phyloP scores from a whole-genome alignment of 2,329 filamentous ascomycete genomes.

The Fusarium chaquense region DNA sequence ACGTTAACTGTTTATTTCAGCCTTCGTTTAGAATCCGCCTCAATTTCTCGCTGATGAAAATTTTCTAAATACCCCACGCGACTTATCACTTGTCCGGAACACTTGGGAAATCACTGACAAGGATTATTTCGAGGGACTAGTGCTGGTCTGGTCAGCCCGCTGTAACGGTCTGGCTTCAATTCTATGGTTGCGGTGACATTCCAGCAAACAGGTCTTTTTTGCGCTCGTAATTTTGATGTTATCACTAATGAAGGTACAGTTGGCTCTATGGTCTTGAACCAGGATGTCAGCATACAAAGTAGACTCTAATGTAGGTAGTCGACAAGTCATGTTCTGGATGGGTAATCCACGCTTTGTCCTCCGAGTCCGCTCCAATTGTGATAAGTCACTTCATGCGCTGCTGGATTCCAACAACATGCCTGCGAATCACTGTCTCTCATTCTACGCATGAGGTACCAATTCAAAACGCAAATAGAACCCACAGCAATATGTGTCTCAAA shows the following conservation, averaged over 20 bases:
- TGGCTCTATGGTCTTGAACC: not conserved
- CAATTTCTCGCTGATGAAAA: not conserved
- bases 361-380: not conserved
- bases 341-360: not conserved
- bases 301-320: not conserved
- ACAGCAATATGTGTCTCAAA: not conserved
- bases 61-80: not conserved
- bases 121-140: not conserved
- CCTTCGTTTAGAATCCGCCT: too few relatives aligned
- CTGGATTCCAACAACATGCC: not conserved
- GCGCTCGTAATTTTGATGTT: not conserved
- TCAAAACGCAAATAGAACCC: not conserved
- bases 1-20: not conserved
- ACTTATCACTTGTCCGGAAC: not conserved
- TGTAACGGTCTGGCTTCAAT: not conserved
- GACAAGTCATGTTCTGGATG: not conserved
- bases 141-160: not conserved
- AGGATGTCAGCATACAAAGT: not conserved
- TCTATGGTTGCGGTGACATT: not conserved
- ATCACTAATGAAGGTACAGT: too few relatives aligned
- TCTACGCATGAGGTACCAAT: too few relatives aligned
- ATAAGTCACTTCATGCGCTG: not conserved
- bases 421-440: accelerated
- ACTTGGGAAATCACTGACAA: not conserved
- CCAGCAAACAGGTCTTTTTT: not conserved